Evolutionary conservation across 140 eudicot genomes (phyloP).

Genomic region (Anethum foeniculum): DNA sequence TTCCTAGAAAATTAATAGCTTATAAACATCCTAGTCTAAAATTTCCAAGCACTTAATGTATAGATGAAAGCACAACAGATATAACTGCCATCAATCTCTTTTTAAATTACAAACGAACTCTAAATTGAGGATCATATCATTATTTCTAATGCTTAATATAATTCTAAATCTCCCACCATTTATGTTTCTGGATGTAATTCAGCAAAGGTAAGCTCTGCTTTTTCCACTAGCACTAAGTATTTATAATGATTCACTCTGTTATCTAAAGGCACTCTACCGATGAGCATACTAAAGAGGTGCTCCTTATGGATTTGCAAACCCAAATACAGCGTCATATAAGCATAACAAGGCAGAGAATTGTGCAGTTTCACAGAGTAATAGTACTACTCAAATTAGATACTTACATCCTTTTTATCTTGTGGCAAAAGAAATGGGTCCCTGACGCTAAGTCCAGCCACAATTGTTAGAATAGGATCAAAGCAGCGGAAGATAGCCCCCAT

Average conservation of each 20-base stretch:
- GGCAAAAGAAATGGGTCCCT: slow-evolving; percentile 99
- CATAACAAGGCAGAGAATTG: not conserved
- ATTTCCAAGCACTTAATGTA: not conserved
- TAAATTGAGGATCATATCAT: not conserved
- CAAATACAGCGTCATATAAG: not conserved
- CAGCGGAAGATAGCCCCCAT: slow-evolving; percentile 95
- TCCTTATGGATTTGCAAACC: not conserved
- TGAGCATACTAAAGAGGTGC: not conserved
- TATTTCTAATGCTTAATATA: not conserved
- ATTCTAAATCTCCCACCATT: not conserved
- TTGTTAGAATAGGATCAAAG: slow-evolving; percentile 91
- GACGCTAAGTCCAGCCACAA: slow-evolving; percentile 97
- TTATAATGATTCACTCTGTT: not conserved
- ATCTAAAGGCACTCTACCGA: not conserved
- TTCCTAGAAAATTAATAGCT: not conserved
- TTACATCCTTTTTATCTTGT: slow-evolving; percentile 91
- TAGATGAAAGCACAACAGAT: not conserved
- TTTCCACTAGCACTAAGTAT: not conserved
- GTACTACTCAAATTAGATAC: slow-evolving; percentile 19
- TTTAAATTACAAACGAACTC: not conserved
- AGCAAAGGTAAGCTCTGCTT: not conserved
- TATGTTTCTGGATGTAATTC: not conserved
- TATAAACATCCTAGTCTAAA: not conserved
- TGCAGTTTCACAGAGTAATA: slow-evolving; percentile 7
- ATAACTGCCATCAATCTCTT: not conserved